Percentiles rank a stretch among this genome's conserved stretches.
Evolutionary conservation across 768 basidiomycete genomes (phyloP).

Genomic region (Lactarius evosmus): DNA sequence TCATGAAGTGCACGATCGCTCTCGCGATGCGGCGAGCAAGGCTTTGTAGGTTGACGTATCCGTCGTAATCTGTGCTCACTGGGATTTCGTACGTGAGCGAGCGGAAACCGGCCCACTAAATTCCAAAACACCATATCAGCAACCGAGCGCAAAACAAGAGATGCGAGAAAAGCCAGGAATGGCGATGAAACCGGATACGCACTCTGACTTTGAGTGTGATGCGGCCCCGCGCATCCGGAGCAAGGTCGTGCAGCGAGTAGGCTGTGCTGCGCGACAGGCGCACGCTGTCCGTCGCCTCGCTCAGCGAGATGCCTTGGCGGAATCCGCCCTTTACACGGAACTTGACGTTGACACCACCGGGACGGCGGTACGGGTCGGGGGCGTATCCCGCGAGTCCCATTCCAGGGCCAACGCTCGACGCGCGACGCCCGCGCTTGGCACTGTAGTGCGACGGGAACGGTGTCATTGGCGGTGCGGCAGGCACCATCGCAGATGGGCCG

Average conservation of each 20-base stretch:
- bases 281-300: conserved; percentile 16
- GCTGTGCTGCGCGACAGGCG: conserved; percentile 14
- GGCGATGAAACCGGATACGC: neutral
- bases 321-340: conserved; percentile 24
- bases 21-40: conserved; percentile 26
- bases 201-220: conserved; percentile 25
- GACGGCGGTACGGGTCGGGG: conserved; percentile 7
- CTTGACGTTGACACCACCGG: conserved; percentile 15
- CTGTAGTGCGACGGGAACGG: conserved; percentile 21
- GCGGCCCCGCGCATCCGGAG: conserved; percentile 16
- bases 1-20: conserved; percentile 28
- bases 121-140: neutral
- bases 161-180: too few species aligned
- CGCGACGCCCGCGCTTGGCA: conserved; percentile 19
- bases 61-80: conserved; percentile 15
- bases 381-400: neutral
- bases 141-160: neutral
- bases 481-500: conserved; percentile 17
- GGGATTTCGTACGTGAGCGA: conserved; percentile 27
- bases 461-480: conserved; percentile 22
- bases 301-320: conserved; percentile 22
- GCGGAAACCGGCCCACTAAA: conserved; percentile 26
- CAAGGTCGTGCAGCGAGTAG: conserved; percentile 22
- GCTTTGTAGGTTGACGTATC: conserved; percentile 20
- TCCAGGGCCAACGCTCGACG: conserved; percentile 24